phyloP scores from a whole-genome alignment of 176 grass and related monocot species.

The Triticum aestivum region DNA sequence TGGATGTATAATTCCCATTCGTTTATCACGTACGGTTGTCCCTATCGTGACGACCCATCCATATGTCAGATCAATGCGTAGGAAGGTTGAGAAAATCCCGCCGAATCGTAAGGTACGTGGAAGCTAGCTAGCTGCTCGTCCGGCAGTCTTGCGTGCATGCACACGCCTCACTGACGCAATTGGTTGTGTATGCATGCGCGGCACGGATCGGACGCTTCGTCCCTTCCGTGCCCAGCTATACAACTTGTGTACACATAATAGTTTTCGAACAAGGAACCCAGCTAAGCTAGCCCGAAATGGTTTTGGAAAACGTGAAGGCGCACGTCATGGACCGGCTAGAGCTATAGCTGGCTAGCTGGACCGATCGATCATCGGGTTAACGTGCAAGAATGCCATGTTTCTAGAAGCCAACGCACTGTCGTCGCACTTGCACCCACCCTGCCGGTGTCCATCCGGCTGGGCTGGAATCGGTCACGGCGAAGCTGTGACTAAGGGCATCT shows the following conservation, averaged over 20 bases:
- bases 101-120: background rate
- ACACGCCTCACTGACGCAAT: constrained; percentile 9
- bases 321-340: background rate
- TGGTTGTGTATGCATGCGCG: background rate
- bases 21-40: background rate
- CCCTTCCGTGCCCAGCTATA: background rate
- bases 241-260: too few relatives aligned
- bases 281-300: background rate
- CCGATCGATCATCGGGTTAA: background rate
- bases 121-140: background rate
- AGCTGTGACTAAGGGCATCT: background rate
- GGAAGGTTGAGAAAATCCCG: background rate
- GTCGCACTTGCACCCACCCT: background rate
- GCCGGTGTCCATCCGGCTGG: background rate
- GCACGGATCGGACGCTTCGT: background rate
- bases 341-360: background rate
- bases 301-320: background rate
- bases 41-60: background rate
- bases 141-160: constrained; percentile 1
- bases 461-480: background rate
- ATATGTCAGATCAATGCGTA: background rate
- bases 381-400: background rate
- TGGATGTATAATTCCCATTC: background rate
- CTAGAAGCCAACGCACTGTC: background rate
- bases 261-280: background rate